These are phyloP conservation scores for Erythrophleum ivorense DNA, from an alignment of 331 rosid species.

Conservation along the genomic window DNA sequence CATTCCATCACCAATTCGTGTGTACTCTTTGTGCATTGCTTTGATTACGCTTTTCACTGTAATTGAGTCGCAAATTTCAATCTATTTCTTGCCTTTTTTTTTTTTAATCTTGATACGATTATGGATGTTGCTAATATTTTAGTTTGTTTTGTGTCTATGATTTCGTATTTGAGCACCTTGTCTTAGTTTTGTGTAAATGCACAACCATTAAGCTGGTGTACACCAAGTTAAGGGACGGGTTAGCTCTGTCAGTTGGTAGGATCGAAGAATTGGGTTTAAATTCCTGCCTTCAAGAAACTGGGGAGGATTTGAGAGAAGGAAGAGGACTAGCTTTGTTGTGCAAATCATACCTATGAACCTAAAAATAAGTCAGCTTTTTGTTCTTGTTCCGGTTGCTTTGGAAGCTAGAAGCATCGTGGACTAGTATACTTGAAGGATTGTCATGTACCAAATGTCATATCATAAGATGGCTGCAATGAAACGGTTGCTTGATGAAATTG, in stretches of 20 bases:
- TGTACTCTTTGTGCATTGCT: slow-evolving; percentile 37
- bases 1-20: neutral
- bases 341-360: neutral
- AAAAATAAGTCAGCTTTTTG: slow-evolving; percentile 26
- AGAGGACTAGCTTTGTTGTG: neutral
- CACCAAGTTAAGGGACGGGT: neutral
- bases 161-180: neutral
- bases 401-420: slow-evolving; percentile 1
- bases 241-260: too few relatives aligned
- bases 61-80: slow-evolving; percentile 4
- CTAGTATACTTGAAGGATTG: neutral
- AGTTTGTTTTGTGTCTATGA: neutral
- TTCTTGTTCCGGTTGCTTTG: slow-evolving; percentile 24
- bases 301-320: neutral
- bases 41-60: slow-evolving; percentile 6
- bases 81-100: too few relatives aligned
- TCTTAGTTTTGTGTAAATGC: neutral
- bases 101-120: slow-evolving; percentile 35
- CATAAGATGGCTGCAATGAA: slow-evolving; percentile 15
- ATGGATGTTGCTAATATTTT: neutral
- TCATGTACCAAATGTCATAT: slow-evolving; percentile 15
- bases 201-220: slow-evolving; percentile 12
- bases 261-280: too few relatives aligned
- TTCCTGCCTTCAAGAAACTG: neutral
- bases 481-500: slow-evolving; percentile 4